Conservation (phyloP, 371 early-diverging fungal genomes). For the Mucor sp. region DNA sequence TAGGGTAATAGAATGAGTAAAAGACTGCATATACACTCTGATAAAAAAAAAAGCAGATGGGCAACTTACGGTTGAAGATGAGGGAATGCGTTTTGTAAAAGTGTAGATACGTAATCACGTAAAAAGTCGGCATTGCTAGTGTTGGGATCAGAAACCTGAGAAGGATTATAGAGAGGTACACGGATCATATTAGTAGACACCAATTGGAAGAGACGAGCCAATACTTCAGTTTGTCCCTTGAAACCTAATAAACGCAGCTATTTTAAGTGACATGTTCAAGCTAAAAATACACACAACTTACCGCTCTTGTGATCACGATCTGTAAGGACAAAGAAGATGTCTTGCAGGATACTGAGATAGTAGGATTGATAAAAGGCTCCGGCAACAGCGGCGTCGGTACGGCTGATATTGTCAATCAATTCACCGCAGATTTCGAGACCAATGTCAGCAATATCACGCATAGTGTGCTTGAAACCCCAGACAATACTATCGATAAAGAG, state of each 20-base stretch:
- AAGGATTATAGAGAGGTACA: slow-evolving; percentile 81
- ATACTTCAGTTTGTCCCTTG: slow-evolving; percentile 86
- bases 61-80: slow-evolving; percentile 76
- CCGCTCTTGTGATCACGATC: slow-evolving; percentile 98
- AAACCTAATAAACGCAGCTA: slow-evolving; percentile 51
- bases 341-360: slow-evolving; percentile 87
- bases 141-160: slow-evolving; percentile 68
- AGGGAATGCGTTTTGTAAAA: slow-evolving; percentile 90
- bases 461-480: slow-evolving; percentile 99
- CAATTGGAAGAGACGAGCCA: slow-evolving; percentile 86
- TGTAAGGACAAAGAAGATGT: slow-evolving; percentile 95
- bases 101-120: slow-evolving; percentile 76
- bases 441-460: slow-evolving; percentile 95
- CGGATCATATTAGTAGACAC: slow-evolving; percentile 81
- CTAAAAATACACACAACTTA: slow-evolving; percentile 28
- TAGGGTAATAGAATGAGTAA: background rate
- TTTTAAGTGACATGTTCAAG: background rate
- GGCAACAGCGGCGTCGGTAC: slow-evolving; percentile 75
- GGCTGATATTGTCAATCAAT: slow-evolving; percentile 77
- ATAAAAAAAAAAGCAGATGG: background rate
- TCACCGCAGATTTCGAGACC: slow-evolving; percentile 87
- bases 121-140: slow-evolving; percentile 81
- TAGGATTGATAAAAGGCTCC: slow-evolving; percentile 91
- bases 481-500: slow-evolving; percentile 90
- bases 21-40: no score